Evolutionary conservation across 257 asterid genomes (phyloP), one percentile per base, ranked within the genome.

Genomic region (Echites panduratus): DNA sequence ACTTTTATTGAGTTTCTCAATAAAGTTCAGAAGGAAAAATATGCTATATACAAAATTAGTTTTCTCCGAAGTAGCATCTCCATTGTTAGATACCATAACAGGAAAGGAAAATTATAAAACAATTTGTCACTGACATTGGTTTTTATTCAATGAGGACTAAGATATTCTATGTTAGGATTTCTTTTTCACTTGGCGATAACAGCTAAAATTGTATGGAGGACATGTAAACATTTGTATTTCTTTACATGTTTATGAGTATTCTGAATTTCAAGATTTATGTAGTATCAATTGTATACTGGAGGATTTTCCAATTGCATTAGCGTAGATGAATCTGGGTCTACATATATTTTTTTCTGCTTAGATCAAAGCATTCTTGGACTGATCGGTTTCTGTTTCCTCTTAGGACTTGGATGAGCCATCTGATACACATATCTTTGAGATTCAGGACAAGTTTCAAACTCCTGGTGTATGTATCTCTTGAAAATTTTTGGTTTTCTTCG

Each of bases 321-420:
- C 7, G 14, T 41, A 9, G 9, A 29, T 40, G 4, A 32, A 44
- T 20, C 59, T 20, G 16, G 19, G 8, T 67, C 14, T n/a, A 26
- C 3, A 10, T 75, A 45, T 22, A 44, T 22, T 40, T 24, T 40
- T 24, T 50, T 27, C 20, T 50, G 56, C 3, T 24, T 76, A 41
- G 38, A 43, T 19, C n/a, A 17, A 70, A 16, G 74, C 68, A 74
- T 65, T 70, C 41, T 61, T 78, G 40, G 24, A 76, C 58, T 48
- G 8, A 24, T 65, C 26, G 49, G 64, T 41, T 72, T 72, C 64
- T 56, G 57, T 41, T 24, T 29, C 57, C 26, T 69, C 32, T 35
- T 71, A 93, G 97, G 90, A 74, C 63, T 77, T 86, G 76, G 96
- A 88, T 24, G 96, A 87, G 77, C 89, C 89, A 53, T 84, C 90